Evolutionary conservation across 306 rosid species (phyloP), one percentile per base, ranked within the genome.

Genomic region (Dalbergia oliveri): DNA sequence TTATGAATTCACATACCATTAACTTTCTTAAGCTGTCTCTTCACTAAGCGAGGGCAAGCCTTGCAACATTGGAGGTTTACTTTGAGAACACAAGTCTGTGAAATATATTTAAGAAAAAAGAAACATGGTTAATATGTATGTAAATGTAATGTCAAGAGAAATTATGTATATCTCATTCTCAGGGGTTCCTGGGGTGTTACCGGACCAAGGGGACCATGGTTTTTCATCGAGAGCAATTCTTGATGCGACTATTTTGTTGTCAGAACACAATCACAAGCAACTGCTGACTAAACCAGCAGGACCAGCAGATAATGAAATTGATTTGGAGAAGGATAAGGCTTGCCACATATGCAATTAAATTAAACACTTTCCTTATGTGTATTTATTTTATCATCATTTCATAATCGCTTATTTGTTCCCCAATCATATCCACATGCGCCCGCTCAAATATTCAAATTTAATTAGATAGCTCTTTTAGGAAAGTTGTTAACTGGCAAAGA

Each of bases 51-150:
- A 1, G 79, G 73, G 50, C 73, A 78, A 14, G 19, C 50, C 12
- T 53, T 8, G 26, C 87, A 78, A 13, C 73, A 56, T 5, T 26
- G n/a, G 15, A 78, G 60, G 4, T 58, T 59, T 57, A 73, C 15
- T 41, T 73, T 67, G 11, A 83, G 51, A 39, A 57, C 54, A 50
- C 77, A 75, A 79, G 31, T 51, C 80, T 78, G 43, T 53, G 4
- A 66, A 64, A 59, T 39, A 39, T 2, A 26, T 2, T 26, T 26
- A 26, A 26, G 31, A 26, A 26, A 26, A 26, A 26, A 19, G 6
- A 56, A 39, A 35, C 21, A 39, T 5, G 0, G 35, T 21, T 12
- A 57, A 57, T 35, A 39, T 39, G 26, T 71, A 53, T 54, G 11
- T 54, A 54, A n/a, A 54, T 19, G 57, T 12, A 45, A 19, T 66